A percentile compares a stretch with the other conserved stretches of the same genome.
These are phyloP conservation scores for Fraxinus ornus DNA, from an alignment of 305 asterid genomes.

Conservation along the genomic window DNA sequence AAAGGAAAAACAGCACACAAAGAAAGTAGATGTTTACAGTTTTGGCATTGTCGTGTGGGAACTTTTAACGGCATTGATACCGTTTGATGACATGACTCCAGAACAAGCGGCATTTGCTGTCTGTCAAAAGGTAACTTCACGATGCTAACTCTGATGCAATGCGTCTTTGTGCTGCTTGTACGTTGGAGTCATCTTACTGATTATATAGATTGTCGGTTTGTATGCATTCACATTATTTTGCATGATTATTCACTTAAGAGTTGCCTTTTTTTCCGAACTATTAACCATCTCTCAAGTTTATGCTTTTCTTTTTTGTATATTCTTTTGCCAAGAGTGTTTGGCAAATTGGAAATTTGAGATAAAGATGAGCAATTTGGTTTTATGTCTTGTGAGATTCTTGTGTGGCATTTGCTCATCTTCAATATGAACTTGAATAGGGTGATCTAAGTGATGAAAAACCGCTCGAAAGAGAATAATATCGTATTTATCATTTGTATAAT, in stretches of 20 bases:
- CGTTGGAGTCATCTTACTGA: background rate
- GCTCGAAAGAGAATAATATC: background rate
- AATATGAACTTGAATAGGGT: background rate
- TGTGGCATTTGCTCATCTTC: background rate
- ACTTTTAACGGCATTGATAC: slow-evolving; percentile 85
- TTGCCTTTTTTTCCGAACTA: background rate
- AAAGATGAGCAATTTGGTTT: background rate
- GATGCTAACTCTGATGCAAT: background rate
- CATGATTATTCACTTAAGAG: background rate
- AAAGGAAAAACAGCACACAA: slow-evolving; percentile 80
- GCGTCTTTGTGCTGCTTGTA: background rate
- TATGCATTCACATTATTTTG: background rate
- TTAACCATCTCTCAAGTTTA: background rate
- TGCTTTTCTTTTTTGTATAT: background rate
- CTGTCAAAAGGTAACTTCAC: slow-evolving; percentile 78
- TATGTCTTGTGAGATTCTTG: background rate
- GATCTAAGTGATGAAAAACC: background rate
- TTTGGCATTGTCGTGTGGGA: slow-evolving; percentile 92
- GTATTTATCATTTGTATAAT: background rate
- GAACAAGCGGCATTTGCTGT: slow-evolving; percentile 99
- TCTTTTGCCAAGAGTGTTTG: background rate
- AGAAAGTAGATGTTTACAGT: slow-evolving; percentile 91
- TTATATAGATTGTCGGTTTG: background rate
- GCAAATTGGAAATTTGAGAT: background rate
- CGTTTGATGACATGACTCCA: slow-evolving; percentile 91